Conservation (phyloP, 1,284 basidiomycete species). For the Trametes polyzona region DNA sequence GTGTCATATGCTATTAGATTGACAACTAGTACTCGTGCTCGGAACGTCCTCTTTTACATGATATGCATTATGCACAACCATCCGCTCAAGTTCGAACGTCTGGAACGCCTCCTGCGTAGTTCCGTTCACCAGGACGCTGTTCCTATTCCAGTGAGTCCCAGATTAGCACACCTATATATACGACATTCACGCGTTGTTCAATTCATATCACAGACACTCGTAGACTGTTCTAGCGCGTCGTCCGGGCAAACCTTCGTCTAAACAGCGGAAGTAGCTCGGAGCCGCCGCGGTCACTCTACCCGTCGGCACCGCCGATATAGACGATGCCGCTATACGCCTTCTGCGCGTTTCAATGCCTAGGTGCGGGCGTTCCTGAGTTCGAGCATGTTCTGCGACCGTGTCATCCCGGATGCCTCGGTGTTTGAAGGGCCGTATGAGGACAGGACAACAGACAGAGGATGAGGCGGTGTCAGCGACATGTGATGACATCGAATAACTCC, state of each 20-base stretch:
- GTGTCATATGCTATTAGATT: too few relatives aligned
- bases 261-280: constrained; percentile 3
- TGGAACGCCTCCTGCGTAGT: too few relatives aligned
- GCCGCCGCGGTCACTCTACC: neutral
- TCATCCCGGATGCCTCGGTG: neutral
- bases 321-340: neutral
- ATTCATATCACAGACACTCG: too few relatives aligned
- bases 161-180: neutral
- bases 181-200: neutral
- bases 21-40: too few relatives aligned
- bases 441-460: too few relatives aligned
- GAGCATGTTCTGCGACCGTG: neutral
- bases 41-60: too few relatives aligned
- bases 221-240: neutral
- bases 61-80: too few relatives aligned
- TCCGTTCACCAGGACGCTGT: too few relatives aligned
- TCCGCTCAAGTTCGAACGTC: too few relatives aligned
- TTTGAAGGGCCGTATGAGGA: neutral
- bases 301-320: neutral
- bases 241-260: constrained; percentile 1
- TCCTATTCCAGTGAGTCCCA: neutral
- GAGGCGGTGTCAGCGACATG: too few relatives aligned
- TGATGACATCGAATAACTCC: neutral
- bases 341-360: neutral
- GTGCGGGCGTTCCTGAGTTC: neutral